phyloP scores from a whole-genome alignment of 192 early-diverging fungal species.

The Phlyctochytrium arcticum region DNA sequence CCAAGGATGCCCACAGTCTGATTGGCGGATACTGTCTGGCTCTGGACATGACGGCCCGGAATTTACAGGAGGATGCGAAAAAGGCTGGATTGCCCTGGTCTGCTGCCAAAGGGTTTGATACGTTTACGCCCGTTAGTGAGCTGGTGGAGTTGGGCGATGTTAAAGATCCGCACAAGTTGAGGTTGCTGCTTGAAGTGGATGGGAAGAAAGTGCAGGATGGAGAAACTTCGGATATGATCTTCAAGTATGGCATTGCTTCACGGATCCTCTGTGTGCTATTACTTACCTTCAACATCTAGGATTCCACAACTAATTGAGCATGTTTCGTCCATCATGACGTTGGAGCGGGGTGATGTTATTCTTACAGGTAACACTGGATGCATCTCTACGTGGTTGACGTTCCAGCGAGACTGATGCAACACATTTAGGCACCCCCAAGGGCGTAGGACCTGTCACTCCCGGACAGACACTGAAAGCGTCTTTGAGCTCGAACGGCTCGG shows the following conservation, averaged over 20 bases:
- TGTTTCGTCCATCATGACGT: slow-evolving; percentile 80
- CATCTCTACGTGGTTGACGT: not conserved
- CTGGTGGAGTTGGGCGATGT: slow-evolving; percentile 72
- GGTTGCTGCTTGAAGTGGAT: slow-evolving; percentile 74
- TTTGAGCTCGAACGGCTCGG: slow-evolving; percentile 40
- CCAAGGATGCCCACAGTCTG: slow-evolving; percentile 51
- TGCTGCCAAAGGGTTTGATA: slow-evolving; percentile 90
- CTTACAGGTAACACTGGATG: slow-evolving; percentile 62
- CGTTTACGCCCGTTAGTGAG: slow-evolving; percentile 84
- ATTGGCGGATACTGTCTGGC: slow-evolving; percentile 73
- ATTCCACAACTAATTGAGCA: slow-evolving; percentile 77
- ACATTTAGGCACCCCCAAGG: slow-evolving; percentile 68
- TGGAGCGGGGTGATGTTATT: slow-evolving; percentile 86
- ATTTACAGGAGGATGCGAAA: slow-evolving; percentile 83
- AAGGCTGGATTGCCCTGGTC: slow-evolving; percentile 84
- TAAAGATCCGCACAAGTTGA: slow-evolving; percentile 67
- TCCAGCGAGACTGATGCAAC: not conserved
- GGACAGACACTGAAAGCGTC: slow-evolving; percentile 78
- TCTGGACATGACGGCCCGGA: slow-evolving; percentile 90
- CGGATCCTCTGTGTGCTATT: not conserved
- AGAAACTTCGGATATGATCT: slow-evolving; percentile 88
- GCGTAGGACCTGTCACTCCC: slow-evolving; percentile 77
- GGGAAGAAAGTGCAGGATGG: slow-evolving; percentile 74
- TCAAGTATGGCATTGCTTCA: slow-evolving; percentile 52
- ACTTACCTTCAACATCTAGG: slow-evolving; percentile 24